Evolutionary conservation across 192 early-diverging fungal species (phyloP), one percentile per base, ranked within the genome.

Genomic region (Physocladia obscura): DNA sequence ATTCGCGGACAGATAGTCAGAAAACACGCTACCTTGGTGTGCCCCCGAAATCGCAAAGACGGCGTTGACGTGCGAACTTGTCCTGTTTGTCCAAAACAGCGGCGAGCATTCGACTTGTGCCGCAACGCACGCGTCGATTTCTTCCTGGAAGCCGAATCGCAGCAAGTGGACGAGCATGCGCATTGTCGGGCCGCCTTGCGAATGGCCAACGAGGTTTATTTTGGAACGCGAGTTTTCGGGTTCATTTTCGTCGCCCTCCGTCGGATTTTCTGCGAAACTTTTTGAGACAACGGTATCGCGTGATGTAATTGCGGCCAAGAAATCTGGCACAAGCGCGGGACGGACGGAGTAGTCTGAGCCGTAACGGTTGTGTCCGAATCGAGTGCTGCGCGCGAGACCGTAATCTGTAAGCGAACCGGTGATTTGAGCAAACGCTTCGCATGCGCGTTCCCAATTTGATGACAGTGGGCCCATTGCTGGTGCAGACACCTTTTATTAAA

Each of bases 361-460:
- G 36, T 48, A 74, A 3, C 73, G 59, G 13, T 35, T 26, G 34
- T 74, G 73, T 17, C 65, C 65, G 60, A 74, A 74, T 2, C 27
- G 54, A 4, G 0, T 37, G 8, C 67, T 54, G n/a, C 73, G 39
- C 0, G 55, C 73, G 4, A 69, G n/a, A 21, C 73, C 73, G 35
- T 74, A 74, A 48, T 74, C 73, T 0, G 67, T 67, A 21, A 36
- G 17, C 1, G 37, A 13, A 11, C 73, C 73, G 27, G 40, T 58
- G 30, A 74, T 44, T 37, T 74, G 73, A 27, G 73, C 73, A 57
- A 59, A 74, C 5, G 67, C 55, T 39, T 74, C 73, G 57, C 73
- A 74, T 1, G 73, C 73, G 64, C 73, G 73, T 50, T 69, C 65
- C 63, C 63, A 74, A 57, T 70, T 70, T 24, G 63, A 69, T 3